Conservation (phyloP, 1,139 yeast species). For the Taphrina populina region DNA sequence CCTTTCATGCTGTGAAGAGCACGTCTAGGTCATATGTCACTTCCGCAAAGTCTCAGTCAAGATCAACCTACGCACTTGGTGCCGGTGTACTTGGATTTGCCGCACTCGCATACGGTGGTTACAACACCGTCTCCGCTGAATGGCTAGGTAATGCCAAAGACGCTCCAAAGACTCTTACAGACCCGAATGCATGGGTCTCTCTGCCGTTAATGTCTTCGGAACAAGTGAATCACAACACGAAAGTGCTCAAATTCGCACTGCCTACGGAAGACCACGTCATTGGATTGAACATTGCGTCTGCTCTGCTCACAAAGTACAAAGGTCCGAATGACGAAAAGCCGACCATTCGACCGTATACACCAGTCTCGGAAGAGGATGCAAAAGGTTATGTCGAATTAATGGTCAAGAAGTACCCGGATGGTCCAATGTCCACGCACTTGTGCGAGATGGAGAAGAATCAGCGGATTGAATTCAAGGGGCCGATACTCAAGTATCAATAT, state of each 20-base stretch:
- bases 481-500: constrained; percentile 90
- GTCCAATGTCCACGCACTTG: constrained; percentile 80
- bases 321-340: constrained; percentile 81
- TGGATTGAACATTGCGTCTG: constrained; percentile 81
- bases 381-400: constrained; percentile 77
- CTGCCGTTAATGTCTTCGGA: constrained; percentile 62
- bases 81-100: constrained; percentile 25
- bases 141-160: constrained; percentile 25
- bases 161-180: constrained; percentile 32
- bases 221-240: constrained; percentile 55
- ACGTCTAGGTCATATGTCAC: constrained; percentile 7
- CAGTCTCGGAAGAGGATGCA: constrained; percentile 67
- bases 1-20: background rate
- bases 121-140: constrained; percentile 26
- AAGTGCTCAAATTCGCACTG: constrained; percentile 68
- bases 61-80: constrained; percentile 14
- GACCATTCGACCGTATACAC: constrained; percentile 96
- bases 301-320: constrained; percentile 68
- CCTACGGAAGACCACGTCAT: constrained; percentile 65
- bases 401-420: constrained; percentile 77
- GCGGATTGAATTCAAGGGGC: constrained; percentile 89
- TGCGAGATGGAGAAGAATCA: constrained; percentile 72
- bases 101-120: constrained; percentile 13
- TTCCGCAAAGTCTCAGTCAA: background rate
- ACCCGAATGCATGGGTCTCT: constrained; percentile 63